These are phyloP conservation scores for Rhodotorula sp. DNA, from an alignment of 1,284 basidiomycete genomes.

Conservation along the genomic window DNA sequence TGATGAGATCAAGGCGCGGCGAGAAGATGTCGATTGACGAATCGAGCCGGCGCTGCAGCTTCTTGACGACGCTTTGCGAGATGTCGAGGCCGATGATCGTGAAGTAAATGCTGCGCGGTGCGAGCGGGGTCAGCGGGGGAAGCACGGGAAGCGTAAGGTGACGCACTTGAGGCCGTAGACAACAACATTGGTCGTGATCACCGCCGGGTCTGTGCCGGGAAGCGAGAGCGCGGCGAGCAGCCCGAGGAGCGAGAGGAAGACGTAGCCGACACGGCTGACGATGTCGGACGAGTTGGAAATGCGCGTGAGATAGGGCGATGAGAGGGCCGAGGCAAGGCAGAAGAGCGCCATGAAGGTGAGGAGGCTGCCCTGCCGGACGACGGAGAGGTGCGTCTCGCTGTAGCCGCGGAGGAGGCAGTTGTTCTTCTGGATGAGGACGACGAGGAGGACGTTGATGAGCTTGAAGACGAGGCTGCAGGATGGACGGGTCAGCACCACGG, in stretches of 20 bases:
- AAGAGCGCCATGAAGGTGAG: conserved; percentile 63
- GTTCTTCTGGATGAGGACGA: conserved; percentile 64
- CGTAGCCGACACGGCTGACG: conserved; percentile 22
- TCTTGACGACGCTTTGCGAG: conserved; percentile 52
- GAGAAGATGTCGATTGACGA: conserved; percentile 80
- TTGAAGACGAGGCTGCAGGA: conserved; percentile 57
- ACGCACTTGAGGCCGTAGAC: conserved; percentile 63
- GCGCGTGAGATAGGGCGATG: conserved; percentile 57
- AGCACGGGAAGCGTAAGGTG: too few relatives aligned
- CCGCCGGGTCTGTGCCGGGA: conserved; percentile 45
- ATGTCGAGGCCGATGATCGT: conserved; percentile 39
- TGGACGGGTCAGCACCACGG: background rate
- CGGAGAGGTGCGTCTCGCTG: conserved; percentile 58
- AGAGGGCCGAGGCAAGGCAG: conserved; percentile 62
- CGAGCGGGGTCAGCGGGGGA: too few relatives aligned
- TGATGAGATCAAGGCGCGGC: conserved; percentile 67
- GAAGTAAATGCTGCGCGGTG: conserved; percentile 48
- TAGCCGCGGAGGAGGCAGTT: conserved; percentile 72
- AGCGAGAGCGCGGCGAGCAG: conserved; percentile 46
- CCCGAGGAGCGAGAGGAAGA: conserved; percentile 41
- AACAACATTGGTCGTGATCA: conserved; percentile 44
- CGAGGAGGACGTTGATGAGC: conserved; percentile 66
- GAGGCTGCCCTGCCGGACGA: conserved; percentile 61
- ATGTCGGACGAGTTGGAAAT: conserved; percentile 55
- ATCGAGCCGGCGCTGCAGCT: conserved; percentile 66